phyloP scores from a whole-genome alignment of 2,329 filamentous ascomycete genomes.

The Colletotrichum euphorbiae region DNA sequence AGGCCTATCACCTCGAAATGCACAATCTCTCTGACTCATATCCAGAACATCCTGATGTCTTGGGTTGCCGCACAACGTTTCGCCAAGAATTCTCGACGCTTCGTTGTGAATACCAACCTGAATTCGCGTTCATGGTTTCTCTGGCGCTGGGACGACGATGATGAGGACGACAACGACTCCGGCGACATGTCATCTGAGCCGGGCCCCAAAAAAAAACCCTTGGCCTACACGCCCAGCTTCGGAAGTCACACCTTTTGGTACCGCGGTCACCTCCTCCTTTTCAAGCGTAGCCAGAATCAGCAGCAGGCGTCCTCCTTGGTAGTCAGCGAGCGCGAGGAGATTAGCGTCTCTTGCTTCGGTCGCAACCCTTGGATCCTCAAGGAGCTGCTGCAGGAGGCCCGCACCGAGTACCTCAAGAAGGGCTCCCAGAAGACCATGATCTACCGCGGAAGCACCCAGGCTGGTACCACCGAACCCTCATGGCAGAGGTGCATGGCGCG shows the following conservation, averaged over 20 bases:
- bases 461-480: constrained; percentile 55
- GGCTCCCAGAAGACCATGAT: constrained; percentile 74
- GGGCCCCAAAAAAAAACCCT: constrained; percentile 57
- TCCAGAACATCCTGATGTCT: constrained; percentile 72
- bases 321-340: constrained; percentile 67
- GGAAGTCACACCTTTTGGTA: constrained; percentile 79
- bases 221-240: constrained; percentile 74
- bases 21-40: too few relatives aligned
- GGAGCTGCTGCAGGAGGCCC: constrained; percentile 70
- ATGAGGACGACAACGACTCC: constrained; percentile 59
- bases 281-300: constrained; percentile 64
- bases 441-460: constrained; percentile 66
- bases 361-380: constrained; percentile 71
- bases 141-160: constrained; percentile 58
- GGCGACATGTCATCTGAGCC: constrained; percentile 11
- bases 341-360: constrained; percentile 71
- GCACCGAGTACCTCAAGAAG: constrained; percentile 64
- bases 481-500: constrained; percentile 75
- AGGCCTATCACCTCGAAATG: too few relatives aligned
- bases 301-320: constrained; percentile 54
- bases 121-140: constrained; percentile 64
- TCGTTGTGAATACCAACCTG: constrained; percentile 73
- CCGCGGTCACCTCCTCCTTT: constrained; percentile 66
- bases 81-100: constrained; percentile 67
- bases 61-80: constrained; percentile 76